phyloP scores from a whole-genome alignment of 2,329 filamentous ascomycete genomes.

The Fusarium nematophilum region DNA sequence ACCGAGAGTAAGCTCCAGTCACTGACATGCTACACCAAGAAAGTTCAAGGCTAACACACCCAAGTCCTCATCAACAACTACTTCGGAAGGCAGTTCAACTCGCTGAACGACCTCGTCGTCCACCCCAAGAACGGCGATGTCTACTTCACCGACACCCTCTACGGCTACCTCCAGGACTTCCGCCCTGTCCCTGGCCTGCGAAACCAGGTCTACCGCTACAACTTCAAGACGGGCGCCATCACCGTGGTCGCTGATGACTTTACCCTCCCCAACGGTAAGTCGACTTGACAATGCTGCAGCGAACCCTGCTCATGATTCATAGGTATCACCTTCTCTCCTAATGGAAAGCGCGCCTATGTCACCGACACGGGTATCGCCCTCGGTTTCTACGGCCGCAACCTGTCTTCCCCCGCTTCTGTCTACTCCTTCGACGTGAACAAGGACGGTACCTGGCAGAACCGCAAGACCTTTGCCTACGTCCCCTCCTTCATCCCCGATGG shows the following conservation, averaged over 20 bases:
- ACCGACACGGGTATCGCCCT: constrained; percentile 64
- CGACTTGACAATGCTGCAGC: fast-evolving
- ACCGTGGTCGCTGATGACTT: constrained; percentile 69
- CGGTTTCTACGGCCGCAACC: constrained; percentile 55
- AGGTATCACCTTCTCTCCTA: constrained; percentile 67
- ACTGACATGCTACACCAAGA: fast-evolving
- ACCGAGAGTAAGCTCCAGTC: constrained; percentile 52
- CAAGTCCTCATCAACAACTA: constrained; percentile 67
- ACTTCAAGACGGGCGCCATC: constrained; percentile 61
- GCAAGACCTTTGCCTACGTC: constrained; percentile 67
- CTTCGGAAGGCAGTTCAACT: constrained; percentile 69
- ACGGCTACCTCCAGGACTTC: constrained; percentile 70
- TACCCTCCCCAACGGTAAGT: constrained; percentile 62
- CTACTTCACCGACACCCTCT: constrained; percentile 72
- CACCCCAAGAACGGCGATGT: constrained; percentile 65
- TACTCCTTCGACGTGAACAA: constrained; percentile 58
- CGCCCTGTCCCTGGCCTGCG: constrained; percentile 63
- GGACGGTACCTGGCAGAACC: constrained; percentile 60
- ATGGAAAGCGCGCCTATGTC: constrained; percentile 63
- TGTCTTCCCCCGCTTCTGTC: constrained; percentile 57
- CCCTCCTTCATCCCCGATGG: constrained; percentile 69
- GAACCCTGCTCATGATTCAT: fast-evolving
- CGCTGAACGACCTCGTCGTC: constrained; percentile 67
- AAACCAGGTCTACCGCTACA: constrained; percentile 69
- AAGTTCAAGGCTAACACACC: neutral